Evolutionary conservation across 2,329 filamentous ascomycete genomes (phyloP).

Genomic region (Gnomoniopsis sp.): DNA sequence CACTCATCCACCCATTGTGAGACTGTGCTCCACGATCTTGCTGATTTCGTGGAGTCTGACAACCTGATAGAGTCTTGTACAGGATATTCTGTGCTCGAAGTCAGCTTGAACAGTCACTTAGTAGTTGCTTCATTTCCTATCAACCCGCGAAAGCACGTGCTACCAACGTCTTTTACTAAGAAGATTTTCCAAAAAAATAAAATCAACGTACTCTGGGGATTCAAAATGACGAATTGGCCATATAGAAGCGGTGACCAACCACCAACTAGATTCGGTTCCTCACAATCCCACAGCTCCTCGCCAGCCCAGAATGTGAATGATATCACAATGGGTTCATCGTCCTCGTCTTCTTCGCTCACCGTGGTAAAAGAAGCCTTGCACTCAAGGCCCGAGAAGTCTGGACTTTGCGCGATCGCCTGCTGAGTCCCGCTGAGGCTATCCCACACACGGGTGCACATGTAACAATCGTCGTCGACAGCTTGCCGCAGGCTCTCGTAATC

Average conservation of each 20-base stretch:
- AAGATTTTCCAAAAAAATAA: neutral
- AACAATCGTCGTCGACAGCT: neutral
- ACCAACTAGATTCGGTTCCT: neutral
- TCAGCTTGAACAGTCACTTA: too few species aligned
- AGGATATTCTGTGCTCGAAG: neutral
- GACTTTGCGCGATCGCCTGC: neutral
- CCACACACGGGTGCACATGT: slow-evolving; percentile 2
- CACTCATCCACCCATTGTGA: neutral
- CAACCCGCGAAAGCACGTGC: too few species aligned
- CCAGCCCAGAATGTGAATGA: neutral
- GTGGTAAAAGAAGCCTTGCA: neutral
- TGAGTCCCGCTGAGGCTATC: slow-evolving; percentile 3
- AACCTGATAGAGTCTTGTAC: neutral
- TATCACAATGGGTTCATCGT: neutral
- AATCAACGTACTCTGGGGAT: neutral
- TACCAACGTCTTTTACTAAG: too few species aligned
- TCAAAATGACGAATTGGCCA: neutral
- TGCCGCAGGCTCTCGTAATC: neutral
- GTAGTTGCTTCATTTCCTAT: too few species aligned
- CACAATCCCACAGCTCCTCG: slow-evolving; percentile 7
- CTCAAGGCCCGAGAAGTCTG: neutral
- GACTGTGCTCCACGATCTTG: neutral
- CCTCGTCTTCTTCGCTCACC: neutral
- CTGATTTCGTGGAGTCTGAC: neutral
- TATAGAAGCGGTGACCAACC: neutral